Base-by-base conservation (phyloP, 164 flowering plant species). In the Macadamia tetraphylla region DNA sequence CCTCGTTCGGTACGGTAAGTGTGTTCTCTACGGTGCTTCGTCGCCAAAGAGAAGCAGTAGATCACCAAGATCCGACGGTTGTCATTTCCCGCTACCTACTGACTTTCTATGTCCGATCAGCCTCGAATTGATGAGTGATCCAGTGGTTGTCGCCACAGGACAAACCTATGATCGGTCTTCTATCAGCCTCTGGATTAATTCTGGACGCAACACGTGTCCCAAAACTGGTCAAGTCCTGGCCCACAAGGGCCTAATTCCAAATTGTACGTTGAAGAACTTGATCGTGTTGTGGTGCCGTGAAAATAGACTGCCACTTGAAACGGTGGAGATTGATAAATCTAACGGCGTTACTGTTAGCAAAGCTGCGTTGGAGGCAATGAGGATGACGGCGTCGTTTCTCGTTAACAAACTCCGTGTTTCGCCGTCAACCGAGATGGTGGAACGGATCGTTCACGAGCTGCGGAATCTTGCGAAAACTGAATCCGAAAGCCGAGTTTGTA, bases 61-160 rank as follows among this genome's bases (percentile, higher is more conserved):
- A 35, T 35, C 40, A 35, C 40, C 40, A 5, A 35, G 3, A 35
- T 35, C 40, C 40, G 5, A 35, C 40, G 40, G 40, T 5, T 35
- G 5, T 35, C 5, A 84, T 0, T 23, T 67, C 12, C 66, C 29
- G 18, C 6, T 85, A 31, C 98, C 98, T 35, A 74, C 78, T 17
- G 98, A 93, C 72, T 91, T 87, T 75, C 84, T 87, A 70, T 92
- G 96, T 52, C 96, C 98, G 12, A 87, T 92, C 17, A 80, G 86
- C 8, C 80, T 92, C 0, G 98, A 93, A 6, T 60, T 93, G 67
- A 93, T 93, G 95, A 76, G 78, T 53, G 94, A 93, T 70, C 98
- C 98, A 3, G 98, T 93, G 7, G 94, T 89, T 35, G 91, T 87
- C 69, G 80, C 94, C 0, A 89, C 97, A 0, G 98, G 98, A 0